A percentile compares a stretch with the other conserved stretches of the same genome.
Conservation (phyloP, 2,329 filamentous ascomycete genomes). For the Hypoxylon sp. region DNA sequence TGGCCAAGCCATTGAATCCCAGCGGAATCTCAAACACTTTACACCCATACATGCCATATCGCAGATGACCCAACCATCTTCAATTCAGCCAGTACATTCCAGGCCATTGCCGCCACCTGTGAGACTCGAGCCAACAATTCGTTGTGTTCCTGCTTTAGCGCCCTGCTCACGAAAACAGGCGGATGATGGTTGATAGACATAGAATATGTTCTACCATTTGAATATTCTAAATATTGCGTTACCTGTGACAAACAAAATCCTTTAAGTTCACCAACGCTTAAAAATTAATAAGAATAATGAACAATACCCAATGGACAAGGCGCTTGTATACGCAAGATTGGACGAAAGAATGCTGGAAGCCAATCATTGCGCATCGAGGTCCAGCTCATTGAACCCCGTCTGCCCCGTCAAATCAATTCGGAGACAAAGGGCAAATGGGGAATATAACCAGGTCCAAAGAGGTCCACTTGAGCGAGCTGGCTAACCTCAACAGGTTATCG, state of each 20-base stretch:
- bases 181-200: slow-evolving; percentile 19
- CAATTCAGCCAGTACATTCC: slow-evolving; percentile 40
- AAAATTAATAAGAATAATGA: slow-evolving; percentile 9
- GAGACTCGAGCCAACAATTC: slow-evolving; percentile 24
- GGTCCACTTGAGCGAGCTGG: slow-evolving; percentile 15
- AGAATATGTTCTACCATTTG: slow-evolving; percentile 12
- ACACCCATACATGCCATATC: slow-evolving; percentile 37
- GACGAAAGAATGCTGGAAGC: slow-evolving; percentile 16
- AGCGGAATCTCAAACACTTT: slow-evolving; percentile 46
- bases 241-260: slow-evolving; percentile 19
- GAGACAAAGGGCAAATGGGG: slow-evolving; percentile 30
- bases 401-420: slow-evolving; percentile 37
- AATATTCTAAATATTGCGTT: slow-evolving; percentile 3
- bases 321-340: slow-evolving; percentile 15
- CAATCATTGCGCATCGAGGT: slow-evolving; percentile 26
- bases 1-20: slow-evolving; percentile 40
- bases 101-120: slow-evolving; percentile 42
- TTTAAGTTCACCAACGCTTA: background rate
- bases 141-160: slow-evolving; percentile 47
- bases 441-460: slow-evolving; percentile 24
- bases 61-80: slow-evolving; percentile 38
- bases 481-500: slow-evolving; percentile 38
- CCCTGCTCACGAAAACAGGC: slow-evolving; percentile 33
- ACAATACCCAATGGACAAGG: slow-evolving; percentile 13
- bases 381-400: slow-evolving; percentile 29